A percentile compares a stretch with the other conserved stretches of the same genome.
Evolutionary conservation across 805 yeast genomes (phyloP).

Genomic region (Saccharomycopsis fermentans): DNA sequence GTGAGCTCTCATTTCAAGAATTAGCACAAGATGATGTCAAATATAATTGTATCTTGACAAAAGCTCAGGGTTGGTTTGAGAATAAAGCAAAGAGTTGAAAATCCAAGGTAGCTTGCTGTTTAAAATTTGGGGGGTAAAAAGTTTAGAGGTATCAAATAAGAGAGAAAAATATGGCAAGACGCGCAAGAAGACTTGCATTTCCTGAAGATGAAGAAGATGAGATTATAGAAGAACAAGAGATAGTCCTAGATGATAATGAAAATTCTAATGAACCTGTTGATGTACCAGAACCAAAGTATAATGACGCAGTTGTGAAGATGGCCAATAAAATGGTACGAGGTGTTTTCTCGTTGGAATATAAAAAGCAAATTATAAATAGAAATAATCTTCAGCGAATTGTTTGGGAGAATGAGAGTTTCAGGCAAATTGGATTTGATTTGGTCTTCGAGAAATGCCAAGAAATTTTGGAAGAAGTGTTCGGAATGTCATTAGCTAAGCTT

Average conservation of each 20-base stretch:
- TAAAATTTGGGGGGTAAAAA: not conserved
- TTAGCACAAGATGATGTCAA: too few relatives aligned
- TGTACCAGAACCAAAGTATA: not conserved
- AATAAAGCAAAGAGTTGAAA: too few relatives aligned
- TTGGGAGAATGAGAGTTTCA: slow-evolving; percentile 13
- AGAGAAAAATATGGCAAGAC: not conserved
- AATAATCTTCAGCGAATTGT: slow-evolving; percentile 13
- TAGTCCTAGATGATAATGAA: not conserved
- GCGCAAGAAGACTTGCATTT: not conserved
- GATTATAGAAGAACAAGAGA: not conserved
- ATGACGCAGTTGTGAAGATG: slow-evolving; percentile 7
- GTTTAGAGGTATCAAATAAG: too few relatives aligned
- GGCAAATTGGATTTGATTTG: slow-evolving; percentile 11
- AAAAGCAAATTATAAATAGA: slow-evolving; percentile 9
- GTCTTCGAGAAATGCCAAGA: slow-evolving; percentile 15
- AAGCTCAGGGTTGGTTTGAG: too few relatives aligned
- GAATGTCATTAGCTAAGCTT: slow-evolving; percentile 2
- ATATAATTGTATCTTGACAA: too few relatives aligned
- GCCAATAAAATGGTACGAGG: slow-evolving; percentile 17
- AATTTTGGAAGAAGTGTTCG: slow-evolving; percentile 6
- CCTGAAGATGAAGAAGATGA: not conserved
- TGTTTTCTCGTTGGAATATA: slow-evolving; percentile 13
- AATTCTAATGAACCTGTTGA: not conserved
- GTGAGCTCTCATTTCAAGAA: too few relatives aligned
- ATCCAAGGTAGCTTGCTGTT: too few relatives aligned